Percentiles rank a stretch among this genome's conserved stretches.
These are phyloP conservation scores for Candida pseudoviswanathii DNA, from an alignment of 1,139 yeast species.

Conservation along the genomic window DNA sequence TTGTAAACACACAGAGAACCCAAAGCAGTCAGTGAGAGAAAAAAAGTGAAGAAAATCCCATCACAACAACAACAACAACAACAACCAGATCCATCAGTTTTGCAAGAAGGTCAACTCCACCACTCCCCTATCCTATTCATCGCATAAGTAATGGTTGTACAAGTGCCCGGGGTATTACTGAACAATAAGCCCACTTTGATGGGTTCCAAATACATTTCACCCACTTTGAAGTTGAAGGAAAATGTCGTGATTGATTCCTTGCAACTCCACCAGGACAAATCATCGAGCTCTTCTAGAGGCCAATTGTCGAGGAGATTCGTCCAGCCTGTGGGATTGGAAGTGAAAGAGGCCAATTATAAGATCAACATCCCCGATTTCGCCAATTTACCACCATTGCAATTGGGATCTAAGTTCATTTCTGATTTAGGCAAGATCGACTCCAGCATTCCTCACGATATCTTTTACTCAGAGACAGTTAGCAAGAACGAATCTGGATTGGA, in stretches of 20 bases:
- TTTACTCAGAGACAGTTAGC: slow-evolving; percentile 40
- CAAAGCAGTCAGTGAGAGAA: background rate
- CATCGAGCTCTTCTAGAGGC: slow-evolving; percentile 27
- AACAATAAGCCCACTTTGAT: slow-evolving; percentile 4
- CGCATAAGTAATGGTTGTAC: slow-evolving; percentile 11
- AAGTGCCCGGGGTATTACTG: slow-evolving; percentile 10
- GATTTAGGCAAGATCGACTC: slow-evolving; percentile 50
- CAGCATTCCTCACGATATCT: slow-evolving; percentile 48
- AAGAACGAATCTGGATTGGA: slow-evolving; percentile 44
- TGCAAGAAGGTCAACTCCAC: background rate
- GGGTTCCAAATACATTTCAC: slow-evolving; percentile 31
- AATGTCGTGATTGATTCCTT: slow-evolving; percentile 30
- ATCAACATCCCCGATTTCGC: slow-evolving; percentile 48
- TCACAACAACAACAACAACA: background rate
- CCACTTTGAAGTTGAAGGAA: slow-evolving; percentile 38
- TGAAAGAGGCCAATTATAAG: slow-evolving; percentile 46
- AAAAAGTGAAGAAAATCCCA: slow-evolving; percentile 1
- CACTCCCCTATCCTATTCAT: background rate
- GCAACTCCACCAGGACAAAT: slow-evolving; percentile 41
- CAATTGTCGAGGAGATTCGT: slow-evolving; percentile 36
- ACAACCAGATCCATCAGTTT: background rate
- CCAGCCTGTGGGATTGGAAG: slow-evolving; percentile 39
- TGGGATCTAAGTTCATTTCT: slow-evolving; percentile 47
- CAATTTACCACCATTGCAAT: slow-evolving; percentile 43
- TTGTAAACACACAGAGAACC: background rate